Evolutionary conservation across 306 rosid species (phyloP).

Genomic region (Notholithocarpus densiflorus): DNA sequence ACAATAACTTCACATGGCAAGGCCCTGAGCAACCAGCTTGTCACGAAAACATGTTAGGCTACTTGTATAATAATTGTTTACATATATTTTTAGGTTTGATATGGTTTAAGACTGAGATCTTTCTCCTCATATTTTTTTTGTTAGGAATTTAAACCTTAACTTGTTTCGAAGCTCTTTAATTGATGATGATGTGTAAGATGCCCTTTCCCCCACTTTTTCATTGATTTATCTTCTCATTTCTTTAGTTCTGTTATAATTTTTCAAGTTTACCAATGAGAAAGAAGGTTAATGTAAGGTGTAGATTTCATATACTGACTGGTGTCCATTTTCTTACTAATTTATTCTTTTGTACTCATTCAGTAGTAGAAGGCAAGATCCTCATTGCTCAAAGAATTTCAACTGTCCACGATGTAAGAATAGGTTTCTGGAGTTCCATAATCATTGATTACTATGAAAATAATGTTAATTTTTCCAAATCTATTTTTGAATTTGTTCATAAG

Average conservation of each 20-base stretch:
- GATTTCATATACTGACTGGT: not conserved
- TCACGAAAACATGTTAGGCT: slow-evolving; percentile 35
- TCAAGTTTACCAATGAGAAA: not conserved
- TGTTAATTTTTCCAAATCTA: not conserved
- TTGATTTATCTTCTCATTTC: slow-evolving; percentile 5
- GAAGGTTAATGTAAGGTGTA: not conserved
- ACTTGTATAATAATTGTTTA: slow-evolving; percentile 12
- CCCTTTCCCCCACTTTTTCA: slow-evolving; percentile 5
- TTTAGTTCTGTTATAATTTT: not conserved
- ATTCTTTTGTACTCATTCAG: slow-evolving; percentile 11
- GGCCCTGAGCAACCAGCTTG: not conserved
- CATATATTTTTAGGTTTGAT: not conserved
- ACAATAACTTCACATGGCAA: slow-evolving; percentile 1
- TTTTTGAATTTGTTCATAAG: not conserved
- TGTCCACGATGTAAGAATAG: slow-evolving; percentile 73
- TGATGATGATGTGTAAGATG: slow-evolving; percentile 47
- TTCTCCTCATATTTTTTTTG: slow-evolving; percentile 13
- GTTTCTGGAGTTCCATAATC: not conserved
- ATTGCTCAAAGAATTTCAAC: slow-evolving; percentile 46
- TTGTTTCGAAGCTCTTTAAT: slow-evolving; percentile 62
- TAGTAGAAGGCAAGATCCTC: slow-evolving; percentile 48
- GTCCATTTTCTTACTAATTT: not conserved
- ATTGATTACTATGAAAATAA: slow-evolving; percentile 3
- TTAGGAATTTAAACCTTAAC: slow-evolving; percentile 79
- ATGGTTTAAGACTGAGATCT: slow-evolving; percentile 12